These are phyloP conservation scores for Phytophthora brassicae DNA, from an alignment of 352 stramenopile species.

Conservation along the genomic window DNA sequence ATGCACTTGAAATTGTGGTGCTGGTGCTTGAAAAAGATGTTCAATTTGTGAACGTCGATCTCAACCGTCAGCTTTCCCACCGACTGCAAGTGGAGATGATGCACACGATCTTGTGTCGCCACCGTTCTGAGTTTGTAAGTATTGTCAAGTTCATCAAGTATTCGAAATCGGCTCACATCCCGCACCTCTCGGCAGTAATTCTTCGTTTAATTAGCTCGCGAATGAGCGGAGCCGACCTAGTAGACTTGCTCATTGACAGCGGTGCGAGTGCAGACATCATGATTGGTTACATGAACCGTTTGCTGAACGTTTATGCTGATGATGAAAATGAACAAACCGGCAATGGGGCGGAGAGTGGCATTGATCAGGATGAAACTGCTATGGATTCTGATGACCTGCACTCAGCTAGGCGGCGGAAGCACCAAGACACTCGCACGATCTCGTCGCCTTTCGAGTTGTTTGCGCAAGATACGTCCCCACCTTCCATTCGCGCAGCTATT, in stretches of 20 bases:
- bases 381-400: constrained; percentile 36
- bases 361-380: constrained; percentile 28
- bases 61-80: constrained; percentile 57
- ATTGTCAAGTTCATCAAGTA: constrained; percentile 88
- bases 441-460: constrained; percentile 52
- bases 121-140: constrained; percentile 74
- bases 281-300: constrained; percentile 77
- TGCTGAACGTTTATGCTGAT: constrained; percentile 71
- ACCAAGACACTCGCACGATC: constrained; percentile 46
- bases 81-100: constrained; percentile 76
- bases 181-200: constrained; percentile 69
- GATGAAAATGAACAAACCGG: constrained; percentile 32
- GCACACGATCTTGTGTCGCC: constrained; percentile 71
- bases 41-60: constrained; percentile 62
- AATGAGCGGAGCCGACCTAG: constrained; percentile 57
- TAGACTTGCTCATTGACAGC: constrained; percentile 73
- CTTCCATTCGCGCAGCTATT: constrained; percentile 66
- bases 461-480: constrained; percentile 34
- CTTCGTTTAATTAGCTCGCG: constrained; percentile 69
- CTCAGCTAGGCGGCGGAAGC: constrained; percentile 40
- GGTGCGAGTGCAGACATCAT: constrained; percentile 67
- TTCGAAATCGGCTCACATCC: constrained; percentile 71
- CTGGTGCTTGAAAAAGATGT: constrained; percentile 73
- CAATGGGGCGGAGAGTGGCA: constrained; percentile 15
- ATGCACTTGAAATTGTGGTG: constrained; percentile 77